Evolutionary conservation across 1,284 basidiomycete genomes (phyloP).

Genomic region (Prillingera fragicola): DNA sequence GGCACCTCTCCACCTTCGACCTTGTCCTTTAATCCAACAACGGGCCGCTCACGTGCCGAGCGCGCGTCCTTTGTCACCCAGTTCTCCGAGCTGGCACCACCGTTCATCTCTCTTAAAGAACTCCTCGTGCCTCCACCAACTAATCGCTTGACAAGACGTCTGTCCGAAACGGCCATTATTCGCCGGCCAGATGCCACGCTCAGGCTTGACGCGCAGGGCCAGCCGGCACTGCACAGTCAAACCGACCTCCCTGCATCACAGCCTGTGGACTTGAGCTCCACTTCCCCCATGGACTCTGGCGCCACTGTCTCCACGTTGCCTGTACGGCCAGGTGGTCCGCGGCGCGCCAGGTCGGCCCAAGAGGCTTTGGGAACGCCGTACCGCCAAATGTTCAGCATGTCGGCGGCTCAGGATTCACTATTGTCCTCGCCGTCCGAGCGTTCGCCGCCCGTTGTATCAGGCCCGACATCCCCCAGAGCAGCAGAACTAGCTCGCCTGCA

Average conservation of each 20-base stretch:
- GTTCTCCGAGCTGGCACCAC: slow-evolving; percentile 11
- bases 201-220: neutral
- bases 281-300: no score
- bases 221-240: no score
- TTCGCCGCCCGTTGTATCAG: neutral
- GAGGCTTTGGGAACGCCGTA: slow-evolving; percentile 2
- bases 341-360: slow-evolving; percentile 13
- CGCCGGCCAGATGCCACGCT: slow-evolving; percentile 5
- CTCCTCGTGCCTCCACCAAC: neutral
- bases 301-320: neutral
- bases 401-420: neutral
- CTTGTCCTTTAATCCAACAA: neutral
- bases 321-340: slow-evolving; percentile 1
- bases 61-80: slow-evolving; percentile 6
- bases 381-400: neutral
- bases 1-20: neutral
- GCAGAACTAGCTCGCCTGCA: no score
- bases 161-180: slow-evolving; percentile 12
- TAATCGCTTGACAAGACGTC: slow-evolving; percentile 2
- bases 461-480: neutral
- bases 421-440: neutral
- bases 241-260: neutral
- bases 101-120: slow-evolving; percentile 11
- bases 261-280: no score
- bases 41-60: neutral